These are phyloP conservation scores for Cochlearia excelsa DNA, from an alignment of 345 rosid genomes.

Conservation along the genomic window DNA sequence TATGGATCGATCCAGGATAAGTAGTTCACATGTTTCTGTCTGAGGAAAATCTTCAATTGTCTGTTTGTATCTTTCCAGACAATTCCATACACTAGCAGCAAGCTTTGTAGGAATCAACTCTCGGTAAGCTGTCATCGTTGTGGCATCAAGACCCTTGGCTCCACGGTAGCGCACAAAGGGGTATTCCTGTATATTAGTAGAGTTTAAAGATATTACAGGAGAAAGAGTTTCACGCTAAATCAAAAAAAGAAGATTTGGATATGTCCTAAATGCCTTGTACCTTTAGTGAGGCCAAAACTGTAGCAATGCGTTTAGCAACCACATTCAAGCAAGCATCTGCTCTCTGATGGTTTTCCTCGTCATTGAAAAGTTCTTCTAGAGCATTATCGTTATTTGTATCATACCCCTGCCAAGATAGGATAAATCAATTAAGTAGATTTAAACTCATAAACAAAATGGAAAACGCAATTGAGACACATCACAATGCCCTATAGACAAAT, in stretches of 20 bases:
- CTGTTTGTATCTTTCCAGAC: conserved; percentile 65
- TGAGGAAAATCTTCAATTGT: conserved; percentile 71
- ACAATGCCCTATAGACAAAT: neutral
- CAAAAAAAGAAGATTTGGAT: conserved; percentile 22
- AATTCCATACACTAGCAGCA: conserved; percentile 96
- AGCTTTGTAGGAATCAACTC: conserved; percentile 94
- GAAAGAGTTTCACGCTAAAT: conserved; percentile 19
- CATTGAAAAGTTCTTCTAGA: conserved; percentile 77
- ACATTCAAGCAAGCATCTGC: conserved; percentile 85
- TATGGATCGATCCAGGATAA: conserved; percentile 87
- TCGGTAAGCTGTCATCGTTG: conserved; percentile 83
- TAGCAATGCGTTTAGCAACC: conserved; percentile 86
- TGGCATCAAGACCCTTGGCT: conserved; percentile 85
- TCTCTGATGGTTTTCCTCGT: conserved; percentile 72
- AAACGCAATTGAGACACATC: neutral
- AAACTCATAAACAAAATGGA: neutral
- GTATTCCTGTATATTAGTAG: conserved; percentile 62
- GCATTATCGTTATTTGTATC: conserved; percentile 81
- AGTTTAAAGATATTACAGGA: conserved; percentile 7
- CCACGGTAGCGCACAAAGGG: conserved; percentile 90
- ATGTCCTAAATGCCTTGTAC: conserved; percentile 38
- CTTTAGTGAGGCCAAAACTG: conserved; percentile 92
- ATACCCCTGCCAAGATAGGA: conserved; percentile 51
- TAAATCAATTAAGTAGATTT: neutral
- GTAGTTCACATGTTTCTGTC: conserved; percentile 91